These are phyloP conservation scores for Trichoderma polysporum DNA, from an alignment of 2,329 filamentous ascomycete genomes.

Conservation along the genomic window DNA sequence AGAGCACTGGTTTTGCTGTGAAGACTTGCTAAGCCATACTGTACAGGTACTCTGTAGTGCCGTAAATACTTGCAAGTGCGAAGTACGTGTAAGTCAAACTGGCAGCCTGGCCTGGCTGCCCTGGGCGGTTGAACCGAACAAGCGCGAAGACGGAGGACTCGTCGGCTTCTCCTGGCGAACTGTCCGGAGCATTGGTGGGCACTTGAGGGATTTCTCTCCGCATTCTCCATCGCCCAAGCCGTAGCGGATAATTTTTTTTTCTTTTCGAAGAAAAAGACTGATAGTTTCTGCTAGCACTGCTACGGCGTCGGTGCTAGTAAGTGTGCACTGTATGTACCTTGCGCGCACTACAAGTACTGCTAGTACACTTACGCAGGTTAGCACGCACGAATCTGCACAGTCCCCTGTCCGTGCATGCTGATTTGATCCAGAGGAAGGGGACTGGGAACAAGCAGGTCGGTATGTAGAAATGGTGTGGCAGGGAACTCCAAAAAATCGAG, in stretches of 20 bases:
- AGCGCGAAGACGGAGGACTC: neutral
- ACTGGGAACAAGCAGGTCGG: neutral
- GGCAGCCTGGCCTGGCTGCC: neutral
- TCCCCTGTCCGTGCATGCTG: slow-evolving; percentile 8
- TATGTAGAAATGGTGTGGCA: slow-evolving; percentile 3
- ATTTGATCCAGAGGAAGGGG: slow-evolving; percentile 16
- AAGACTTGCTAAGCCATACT: neutral
- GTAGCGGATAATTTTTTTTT: slow-evolving; percentile 8
- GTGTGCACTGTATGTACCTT: neutral
- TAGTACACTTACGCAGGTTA: neutral
- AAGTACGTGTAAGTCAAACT: neutral
- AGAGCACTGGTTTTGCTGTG: neutral
- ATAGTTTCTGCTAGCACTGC: neutral
- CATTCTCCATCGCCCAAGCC: slow-evolving; percentile 27
- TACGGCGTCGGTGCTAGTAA: neutral
- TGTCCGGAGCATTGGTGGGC: slow-evolving; percentile 6
- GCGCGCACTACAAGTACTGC: neutral
- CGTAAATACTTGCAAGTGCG: neutral
- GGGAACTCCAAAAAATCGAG: neutral
- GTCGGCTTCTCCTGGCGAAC: neutral
- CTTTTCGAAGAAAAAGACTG: neutral
- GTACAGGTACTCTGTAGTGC: neutral
- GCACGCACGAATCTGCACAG: slow-evolving; percentile 2
- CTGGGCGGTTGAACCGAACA: neutral
- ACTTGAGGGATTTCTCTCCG: slow-evolving; percentile 38